Percentiles rank a stretch among this genome's conserved stretches.
Conservation (phyloP, 2,329 filamentous ascomycete species). For the Aspergillus luchuensis region DNA sequence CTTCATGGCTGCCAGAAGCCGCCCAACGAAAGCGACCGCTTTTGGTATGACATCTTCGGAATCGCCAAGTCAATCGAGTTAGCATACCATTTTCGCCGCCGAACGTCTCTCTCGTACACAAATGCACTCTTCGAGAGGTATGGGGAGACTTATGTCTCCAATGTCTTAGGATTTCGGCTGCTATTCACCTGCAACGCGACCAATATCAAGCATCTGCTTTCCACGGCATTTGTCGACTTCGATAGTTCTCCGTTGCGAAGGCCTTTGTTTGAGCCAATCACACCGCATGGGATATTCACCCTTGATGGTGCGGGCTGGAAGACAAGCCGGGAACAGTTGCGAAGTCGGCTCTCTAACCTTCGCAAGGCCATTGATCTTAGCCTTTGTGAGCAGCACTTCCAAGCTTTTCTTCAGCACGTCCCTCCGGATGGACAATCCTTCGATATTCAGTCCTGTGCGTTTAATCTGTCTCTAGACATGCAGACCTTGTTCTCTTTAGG, state of each 20-base stretch:
- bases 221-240: slow-evolving; percentile 12
- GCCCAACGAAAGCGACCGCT: not conserved
- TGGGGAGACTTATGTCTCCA: slow-evolving; percentile 15
- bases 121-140: slow-evolving; percentile 11
- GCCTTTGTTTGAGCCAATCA: slow-evolving; percentile 16
- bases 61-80: slow-evolving; percentile 5
- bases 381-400: slow-evolving; percentile 11
- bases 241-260: slow-evolving; percentile 14
- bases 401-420: slow-evolving; percentile 8
- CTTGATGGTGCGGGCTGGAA: slow-evolving; percentile 16
- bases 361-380: slow-evolving; percentile 8
- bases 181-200: slow-evolving; percentile 15
- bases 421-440: slow-evolving; percentile 2
- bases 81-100: not conserved
- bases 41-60: not conserved
- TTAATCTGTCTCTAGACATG: slow-evolving; percentile 9
- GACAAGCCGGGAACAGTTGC: slow-evolving; percentile 6
- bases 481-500: slow-evolving; percentile 10
- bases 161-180: slow-evolving; percentile 11
- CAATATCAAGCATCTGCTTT: slow-evolving; percentile 15
- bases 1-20: not conserved
- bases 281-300: slow-evolving; percentile 19
- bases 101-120: slow-evolving; percentile 5
- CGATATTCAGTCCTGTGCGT: not conserved
- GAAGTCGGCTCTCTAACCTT: slow-evolving; percentile 1